Conservation (phyloP, 495 filamentous ascomycete species). For the Neurospora discreta region DNA sequence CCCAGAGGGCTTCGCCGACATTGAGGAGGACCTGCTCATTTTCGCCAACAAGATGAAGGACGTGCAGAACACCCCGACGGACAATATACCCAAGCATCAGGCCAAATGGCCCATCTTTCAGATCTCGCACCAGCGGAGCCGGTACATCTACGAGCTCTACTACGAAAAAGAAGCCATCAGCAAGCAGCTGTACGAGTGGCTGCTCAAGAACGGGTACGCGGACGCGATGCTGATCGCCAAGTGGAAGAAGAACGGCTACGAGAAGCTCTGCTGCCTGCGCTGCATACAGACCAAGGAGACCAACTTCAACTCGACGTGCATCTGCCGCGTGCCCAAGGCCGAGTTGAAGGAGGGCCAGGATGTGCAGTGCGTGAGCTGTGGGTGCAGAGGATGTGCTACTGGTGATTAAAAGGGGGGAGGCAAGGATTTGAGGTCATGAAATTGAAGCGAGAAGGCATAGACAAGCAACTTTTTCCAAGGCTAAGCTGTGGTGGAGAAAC, state of each 20-base stretch:
- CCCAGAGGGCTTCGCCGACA: conserved; percentile 89
- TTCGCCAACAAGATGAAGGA: conserved; percentile 99
- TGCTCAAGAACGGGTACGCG: conserved; percentile 93
- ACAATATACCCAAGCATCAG: conserved; percentile 58
- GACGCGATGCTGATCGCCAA: conserved; percentile 94
- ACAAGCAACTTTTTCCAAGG: not conserved
- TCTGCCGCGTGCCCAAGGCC: conserved; percentile 89
- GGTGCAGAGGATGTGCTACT: conserved; percentile 82
- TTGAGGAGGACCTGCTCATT: conserved; percentile 91
- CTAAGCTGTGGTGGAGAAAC: not conserved
- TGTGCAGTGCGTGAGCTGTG: conserved; percentile 92
- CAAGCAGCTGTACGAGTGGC: conserved; percentile 84
- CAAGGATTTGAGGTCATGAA: not conserved
- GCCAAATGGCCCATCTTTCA: conserved; percentile 95
- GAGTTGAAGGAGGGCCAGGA: conserved; percentile 84
- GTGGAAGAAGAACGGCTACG: conserved; percentile 99
- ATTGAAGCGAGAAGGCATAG: not conserved
- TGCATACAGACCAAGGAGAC: conserved; percentile 99
- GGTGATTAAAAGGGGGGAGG: conserved; percentile 48
- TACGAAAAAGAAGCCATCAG: conserved; percentile 95
- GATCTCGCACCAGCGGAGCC: conserved; percentile 83
- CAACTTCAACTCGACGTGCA: conserved; percentile 95
- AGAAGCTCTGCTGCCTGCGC: conserved; percentile 92
- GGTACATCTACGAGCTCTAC: conserved; percentile 96
- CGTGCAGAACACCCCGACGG: conserved; percentile 61